A percentile compares a stretch with the other conserved stretches of the same genome.
Evolutionary conservation across 441 rosid species (phyloP).

Genomic region (Gossypium gossypioides): DNA sequence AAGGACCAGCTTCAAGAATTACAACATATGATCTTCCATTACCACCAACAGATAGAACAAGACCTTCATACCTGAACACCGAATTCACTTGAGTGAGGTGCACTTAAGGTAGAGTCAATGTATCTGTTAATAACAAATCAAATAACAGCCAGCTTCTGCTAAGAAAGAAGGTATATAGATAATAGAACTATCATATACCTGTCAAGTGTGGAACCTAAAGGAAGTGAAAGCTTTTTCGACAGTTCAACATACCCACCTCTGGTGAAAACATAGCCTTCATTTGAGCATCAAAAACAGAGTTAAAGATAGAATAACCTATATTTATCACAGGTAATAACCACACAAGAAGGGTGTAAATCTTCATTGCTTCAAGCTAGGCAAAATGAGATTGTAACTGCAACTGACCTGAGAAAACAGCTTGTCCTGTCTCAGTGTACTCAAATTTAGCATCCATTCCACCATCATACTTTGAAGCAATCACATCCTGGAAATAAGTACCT

Average conservation of each 20-base stretch:
- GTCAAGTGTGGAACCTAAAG: constrained; percentile 81
- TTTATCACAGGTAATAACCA: not conserved
- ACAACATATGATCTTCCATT: constrained; percentile 87
- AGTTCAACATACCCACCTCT: constrained; percentile 92
- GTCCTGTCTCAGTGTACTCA: constrained; percentile 66
- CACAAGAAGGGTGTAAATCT: not conserved
- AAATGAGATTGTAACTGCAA: not conserved
- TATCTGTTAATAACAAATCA: not conserved
- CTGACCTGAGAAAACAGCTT: constrained; percentile 82
- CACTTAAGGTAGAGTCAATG: constrained; percentile 11
- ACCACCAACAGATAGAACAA: constrained; percentile 86
- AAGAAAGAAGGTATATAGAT: not conserved
- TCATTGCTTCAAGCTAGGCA: not conserved
- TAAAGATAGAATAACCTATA: not conserved
- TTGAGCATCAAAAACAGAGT: constrained; percentile 18
- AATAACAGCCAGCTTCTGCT: constrained; percentile 2
- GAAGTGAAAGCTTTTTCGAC: constrained; percentile 68
- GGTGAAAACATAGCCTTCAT: constrained; percentile 72
- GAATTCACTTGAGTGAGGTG: constrained; percentile 6
- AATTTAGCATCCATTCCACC: constrained; percentile 93
- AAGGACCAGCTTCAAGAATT: constrained; percentile 93
- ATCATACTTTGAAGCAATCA: constrained; percentile 66
- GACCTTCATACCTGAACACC: constrained; percentile 68
- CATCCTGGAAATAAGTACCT: constrained; percentile 89
- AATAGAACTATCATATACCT: constrained; percentile 36